Base-by-base conservation (phyloP, 768 basidiomycete species). In the Saitozyma podzolica region DNA sequence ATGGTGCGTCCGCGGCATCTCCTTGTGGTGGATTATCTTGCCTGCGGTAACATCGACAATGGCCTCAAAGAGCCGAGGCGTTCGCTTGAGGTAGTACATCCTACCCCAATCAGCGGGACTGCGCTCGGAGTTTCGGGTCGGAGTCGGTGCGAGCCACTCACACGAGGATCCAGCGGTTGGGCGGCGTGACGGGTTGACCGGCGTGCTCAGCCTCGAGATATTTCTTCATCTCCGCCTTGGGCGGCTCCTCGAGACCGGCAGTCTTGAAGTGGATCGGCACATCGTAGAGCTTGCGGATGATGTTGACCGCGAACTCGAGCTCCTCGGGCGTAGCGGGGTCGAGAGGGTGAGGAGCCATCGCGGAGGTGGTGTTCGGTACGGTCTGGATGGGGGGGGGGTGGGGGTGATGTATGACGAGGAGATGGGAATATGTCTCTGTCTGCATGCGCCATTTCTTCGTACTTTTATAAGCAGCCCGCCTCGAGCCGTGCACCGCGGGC, bases 221-320 rank as follows among this genome's bases (percentile, higher is more conserved):
- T 43, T 59, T 37, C 17, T 52, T 47, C 11, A 60, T 37, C 8
- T 56, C 47, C 16, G 11, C 37, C 45, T 59, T 64, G 42, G 58
- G 58, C 29, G 29, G 29, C 29, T 60, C 58, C 29, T 59, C 58
- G 14, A 64, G 47, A 40, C 51, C 58, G 14, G 40, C 58, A n/a
- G 40, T 47, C 48, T 64, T 64, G 63, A 64, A 64, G 45, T 54
- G 58, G n/a, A 59, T 5, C 39, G 58, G 53, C 14, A 60, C 58
- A 45, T 55, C 16, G 50, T 57, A 63, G 8, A 48, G 63, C 45
- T 55, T 54, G 14, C 42, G 39, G 29, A 56, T 54, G 10, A 56
- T 37, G 40, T 60, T 53, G 19, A 60, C 58, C 6, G 63, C 58
- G 13, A n/a, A 29, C 52, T 53, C 52, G 14, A 64, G 58, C 40